These are phyloP conservation scores for Wickerhamiella azymoides DNA, from an alignment of 805 yeast genomes.

Conservation along the genomic window DNA sequence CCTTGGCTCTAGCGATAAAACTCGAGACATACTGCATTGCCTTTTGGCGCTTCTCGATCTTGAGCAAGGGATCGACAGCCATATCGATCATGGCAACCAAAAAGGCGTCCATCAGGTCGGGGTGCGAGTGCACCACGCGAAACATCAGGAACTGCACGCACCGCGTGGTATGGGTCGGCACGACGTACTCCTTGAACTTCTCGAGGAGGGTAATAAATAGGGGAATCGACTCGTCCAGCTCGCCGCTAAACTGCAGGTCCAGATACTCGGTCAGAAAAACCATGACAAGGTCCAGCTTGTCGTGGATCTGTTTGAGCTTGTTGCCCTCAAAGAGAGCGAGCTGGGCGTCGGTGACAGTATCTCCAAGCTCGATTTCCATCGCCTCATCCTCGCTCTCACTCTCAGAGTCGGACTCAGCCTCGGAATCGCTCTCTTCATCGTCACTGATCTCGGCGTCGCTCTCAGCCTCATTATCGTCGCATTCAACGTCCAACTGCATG, in stretches of 20 bases:
- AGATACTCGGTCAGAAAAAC: constrained; percentile 42
- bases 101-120: constrained; percentile 73
- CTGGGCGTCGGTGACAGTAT: constrained; percentile 24
- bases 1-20: constrained; percentile 78
- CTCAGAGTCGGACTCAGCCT: constrained; percentile 17
- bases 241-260: constrained; percentile 34
- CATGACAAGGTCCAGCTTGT: constrained; percentile 61
- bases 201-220: constrained; percentile 63
- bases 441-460: constrained; percentile 34
- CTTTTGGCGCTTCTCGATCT: constrained; percentile 64
- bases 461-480: constrained; percentile 65
- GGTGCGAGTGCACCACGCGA: constrained; percentile 65
- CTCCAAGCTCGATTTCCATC: constrained; percentile 20
- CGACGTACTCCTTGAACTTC: constrained; percentile 63
- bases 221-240: constrained; percentile 41
- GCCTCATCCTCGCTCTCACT: neutral
- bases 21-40: constrained; percentile 85
- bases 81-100: constrained; percentile 70
- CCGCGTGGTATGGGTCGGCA: constrained; percentile 86
- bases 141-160: constrained; percentile 77
- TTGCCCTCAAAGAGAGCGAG: constrained; percentile 33
- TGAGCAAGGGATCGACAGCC: constrained; percentile 57
- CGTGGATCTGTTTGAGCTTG: constrained; percentile 37
- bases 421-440: constrained; percentile 23
- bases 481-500: constrained; percentile 80